Evolutionary conservation across 1,284 basidiomycete species (phyloP).

Genomic region (Irpex sp.): DNA sequence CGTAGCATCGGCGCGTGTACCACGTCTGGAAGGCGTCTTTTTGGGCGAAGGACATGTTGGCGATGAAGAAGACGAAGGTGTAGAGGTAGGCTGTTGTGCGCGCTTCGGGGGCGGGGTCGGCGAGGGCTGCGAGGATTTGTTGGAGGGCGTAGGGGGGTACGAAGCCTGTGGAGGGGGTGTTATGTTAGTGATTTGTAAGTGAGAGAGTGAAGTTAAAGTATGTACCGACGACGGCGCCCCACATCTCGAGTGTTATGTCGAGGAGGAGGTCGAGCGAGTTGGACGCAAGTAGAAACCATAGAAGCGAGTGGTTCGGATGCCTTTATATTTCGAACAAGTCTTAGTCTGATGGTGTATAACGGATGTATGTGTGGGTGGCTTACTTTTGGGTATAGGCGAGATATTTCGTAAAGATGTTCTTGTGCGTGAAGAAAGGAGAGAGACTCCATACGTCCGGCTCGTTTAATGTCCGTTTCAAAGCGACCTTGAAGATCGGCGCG

Average conservation of each 20-base stretch:
- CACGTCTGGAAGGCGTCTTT: conserved; percentile 62
- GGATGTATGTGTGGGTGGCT: conserved; percentile 6
- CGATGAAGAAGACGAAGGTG: conserved; percentile 63
- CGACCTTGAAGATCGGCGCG: conserved; percentile 62
- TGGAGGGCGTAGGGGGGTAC: conserved; percentile 60
- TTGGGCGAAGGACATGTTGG: conserved; percentile 67
- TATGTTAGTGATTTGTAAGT: conserved; percentile 4
- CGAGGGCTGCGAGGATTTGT: conserved; percentile 49
- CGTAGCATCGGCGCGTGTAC: conserved; percentile 64
- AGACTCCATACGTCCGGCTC: conserved; percentile 71
- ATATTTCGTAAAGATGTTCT: conserved; percentile 65
- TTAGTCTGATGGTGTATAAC: background rate
- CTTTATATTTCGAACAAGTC: too few species aligned
- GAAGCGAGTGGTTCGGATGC: conserved; percentile 51
- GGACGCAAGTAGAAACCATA: conserved; percentile 64
- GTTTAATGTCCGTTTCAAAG: conserved; percentile 53
- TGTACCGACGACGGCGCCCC: conserved; percentile 59
- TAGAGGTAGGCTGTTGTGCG: conserved; percentile 63
- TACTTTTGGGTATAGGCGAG: conserved; percentile 46
- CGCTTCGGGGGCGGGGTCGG: conserved; percentile 42
- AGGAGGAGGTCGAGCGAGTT: conserved; percentile 73
- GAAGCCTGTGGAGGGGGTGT: conserved; percentile 40
- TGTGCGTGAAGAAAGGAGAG: conserved; percentile 69
- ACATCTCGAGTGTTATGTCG: conserved; percentile 52
- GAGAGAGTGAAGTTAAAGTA: background rate